Conservation (phyloP, 306 rosid genomes). For the Senna siamea region DNA sequence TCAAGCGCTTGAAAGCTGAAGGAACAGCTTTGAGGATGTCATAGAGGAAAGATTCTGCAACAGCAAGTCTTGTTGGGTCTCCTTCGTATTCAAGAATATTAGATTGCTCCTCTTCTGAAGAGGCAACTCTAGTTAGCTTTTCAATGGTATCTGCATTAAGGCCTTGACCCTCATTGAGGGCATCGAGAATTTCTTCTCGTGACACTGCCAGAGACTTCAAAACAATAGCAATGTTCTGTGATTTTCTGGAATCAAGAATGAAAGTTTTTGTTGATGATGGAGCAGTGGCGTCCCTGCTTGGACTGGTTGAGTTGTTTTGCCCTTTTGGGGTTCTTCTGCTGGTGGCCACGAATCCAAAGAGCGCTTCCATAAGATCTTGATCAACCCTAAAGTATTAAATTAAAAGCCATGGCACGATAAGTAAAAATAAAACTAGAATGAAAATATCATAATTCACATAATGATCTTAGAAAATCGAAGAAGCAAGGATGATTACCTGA, state of each 20-base stretch:
- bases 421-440: background rate
- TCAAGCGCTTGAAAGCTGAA: slow-evolving; percentile 72
- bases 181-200: slow-evolving; percentile 60
- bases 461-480: too few species aligned
- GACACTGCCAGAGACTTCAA: slow-evolving; percentile 70
- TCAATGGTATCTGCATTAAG: slow-evolving; percentile 69
- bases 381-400: slow-evolving; percentile 68
- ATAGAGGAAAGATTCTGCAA: slow-evolving; percentile 81
- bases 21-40: slow-evolving; percentile 77
- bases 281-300: slow-evolving; percentile 38
- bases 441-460: too few species aligned
- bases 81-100: slow-evolving; percentile 60
- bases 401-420: slow-evolving; percentile 18
- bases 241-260: slow-evolving; percentile 74
- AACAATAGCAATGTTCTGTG: slow-evolving; percentile 88
- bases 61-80: slow-evolving; percentile 70
- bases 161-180: slow-evolving; percentile 78
- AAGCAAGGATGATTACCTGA: slow-evolving; percentile 69
- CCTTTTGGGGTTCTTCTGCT: slow-evolving; percentile 50
- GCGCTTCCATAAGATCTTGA: slow-evolving; percentile 93
- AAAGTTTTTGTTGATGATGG: slow-evolving; percentile 42
- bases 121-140: slow-evolving; percentile 76
- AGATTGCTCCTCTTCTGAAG: slow-evolving; percentile 74
- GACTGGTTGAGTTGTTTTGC: slow-evolving; percentile 33
- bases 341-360: slow-evolving; percentile 72